A percentile compares a stretch with the other conserved stretches of the same genome.
These are phyloP conservation scores for Corchorus capsularis DNA, from an alignment of 345 rosid genomes.

Conservation along the genomic window DNA sequence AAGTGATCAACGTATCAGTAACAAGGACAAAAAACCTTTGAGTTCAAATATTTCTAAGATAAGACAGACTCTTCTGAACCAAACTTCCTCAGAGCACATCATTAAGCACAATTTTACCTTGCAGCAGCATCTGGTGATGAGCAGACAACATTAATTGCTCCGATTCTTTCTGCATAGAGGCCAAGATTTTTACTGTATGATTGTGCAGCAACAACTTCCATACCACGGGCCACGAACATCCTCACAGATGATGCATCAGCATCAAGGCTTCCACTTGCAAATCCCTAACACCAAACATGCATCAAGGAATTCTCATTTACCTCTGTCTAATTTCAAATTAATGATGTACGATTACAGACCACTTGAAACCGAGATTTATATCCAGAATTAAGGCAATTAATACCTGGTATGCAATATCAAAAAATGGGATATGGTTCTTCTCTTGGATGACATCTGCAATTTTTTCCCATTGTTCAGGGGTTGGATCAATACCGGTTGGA, in stretches of 20 bases:
- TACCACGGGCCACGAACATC: slow-evolving; percentile 75
- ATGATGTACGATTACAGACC: neutral
- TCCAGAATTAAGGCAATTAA: slow-evolving; percentile 3
- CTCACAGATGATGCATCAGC: slow-evolving; percentile 91
- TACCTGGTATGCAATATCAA: slow-evolving; percentile 99
- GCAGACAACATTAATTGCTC: slow-evolving; percentile 90
- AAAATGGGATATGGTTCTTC: slow-evolving; percentile 93
- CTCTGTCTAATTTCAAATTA: neutral
- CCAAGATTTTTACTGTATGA: slow-evolving; percentile 96
- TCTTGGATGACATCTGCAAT: slow-evolving; percentile 91
- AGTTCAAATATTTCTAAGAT: neutral
- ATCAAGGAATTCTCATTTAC: slow-evolving; percentile 15
- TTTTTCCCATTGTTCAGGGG: slow-evolving; percentile 87
- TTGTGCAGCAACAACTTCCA: slow-evolving; percentile 93
- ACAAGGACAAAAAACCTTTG: neutral
- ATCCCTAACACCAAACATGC: slow-evolving; percentile 57
- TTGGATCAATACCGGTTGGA: slow-evolving; percentile 98
- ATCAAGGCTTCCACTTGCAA: slow-evolving; percentile 99
- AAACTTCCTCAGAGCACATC: neutral
- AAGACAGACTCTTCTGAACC: neutral
- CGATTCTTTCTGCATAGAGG: slow-evolving; percentile 88
- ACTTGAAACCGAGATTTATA: slow-evolving; percentile 17
- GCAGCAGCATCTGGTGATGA: slow-evolving; percentile 82
- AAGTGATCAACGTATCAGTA: neutral
- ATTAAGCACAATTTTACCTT: slow-evolving; percentile 45